A percentile compares a stretch with the other conserved stretches of the same genome.
These are phyloP conservation scores for Penicillium subrubescens DNA, from an alignment of 495 filamentous ascomycete species.

Conservation along the genomic window DNA sequence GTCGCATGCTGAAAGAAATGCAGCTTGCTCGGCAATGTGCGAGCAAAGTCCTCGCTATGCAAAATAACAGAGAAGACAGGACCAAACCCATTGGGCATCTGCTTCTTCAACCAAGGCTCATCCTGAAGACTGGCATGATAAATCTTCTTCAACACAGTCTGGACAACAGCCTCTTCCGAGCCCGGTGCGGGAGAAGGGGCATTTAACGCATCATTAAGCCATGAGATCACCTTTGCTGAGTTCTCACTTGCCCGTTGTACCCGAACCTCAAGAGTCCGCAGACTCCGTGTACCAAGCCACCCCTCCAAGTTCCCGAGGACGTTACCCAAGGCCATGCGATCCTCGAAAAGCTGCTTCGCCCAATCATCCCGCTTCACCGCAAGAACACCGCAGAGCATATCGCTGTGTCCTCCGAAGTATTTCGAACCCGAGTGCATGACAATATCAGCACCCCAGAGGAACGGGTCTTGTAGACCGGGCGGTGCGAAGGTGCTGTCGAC, in stretches of 20 bases:
- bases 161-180: constrained; percentile 41
- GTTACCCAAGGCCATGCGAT: constrained; percentile 68
- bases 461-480: constrained; percentile 83
- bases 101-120: constrained; percentile 68
- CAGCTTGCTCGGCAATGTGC: constrained; percentile 69
- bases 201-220: constrained; percentile 56
- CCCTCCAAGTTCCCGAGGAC: constrained; percentile 84
- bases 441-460: constrained; percentile 70
- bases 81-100: constrained; percentile 87
- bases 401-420: constrained; percentile 88
- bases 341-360: constrained; percentile 55
- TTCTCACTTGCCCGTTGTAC: constrained; percentile 68
- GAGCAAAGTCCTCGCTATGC: constrained; percentile 58
- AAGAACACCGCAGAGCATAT: constrained; percentile 82
- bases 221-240: constrained; percentile 64
- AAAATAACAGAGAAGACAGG: constrained; percentile 77
- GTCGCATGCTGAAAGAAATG: constrained; percentile 87
- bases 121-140: constrained; percentile 76
- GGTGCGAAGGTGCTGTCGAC: constrained; percentile 90
- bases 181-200: constrained; percentile 25
- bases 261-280: constrained; percentile 79
- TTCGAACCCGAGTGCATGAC: constrained; percentile 89
- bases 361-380: constrained; percentile 57
- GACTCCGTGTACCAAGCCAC: constrained; percentile 80
- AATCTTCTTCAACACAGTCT: constrained; percentile 55